A percentile compares a stretch with the other conserved stretches of the same genome.
These are phyloP conservation scores for Fonsecaea multimorphosa DNA, from an alignment of 2,329 filamentous ascomycete genomes.

Conservation along the genomic window DNA sequence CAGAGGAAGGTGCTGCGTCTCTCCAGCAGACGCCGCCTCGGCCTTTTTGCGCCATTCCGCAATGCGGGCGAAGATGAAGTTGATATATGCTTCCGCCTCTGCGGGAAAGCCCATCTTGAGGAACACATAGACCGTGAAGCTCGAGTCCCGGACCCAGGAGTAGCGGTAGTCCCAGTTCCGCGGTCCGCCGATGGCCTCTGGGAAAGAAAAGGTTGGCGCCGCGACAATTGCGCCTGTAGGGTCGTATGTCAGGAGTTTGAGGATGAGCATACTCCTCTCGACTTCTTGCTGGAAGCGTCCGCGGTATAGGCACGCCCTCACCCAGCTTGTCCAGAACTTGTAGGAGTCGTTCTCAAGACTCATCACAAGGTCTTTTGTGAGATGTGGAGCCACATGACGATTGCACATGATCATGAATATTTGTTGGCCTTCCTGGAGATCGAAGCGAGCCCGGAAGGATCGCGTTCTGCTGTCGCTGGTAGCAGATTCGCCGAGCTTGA, in stretches of 20 bases:
- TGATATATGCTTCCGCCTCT: conserved; percentile 79
- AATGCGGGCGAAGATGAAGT: conserved; percentile 76
- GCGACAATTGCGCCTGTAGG: conserved; percentile 79
- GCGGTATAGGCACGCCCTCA: conserved; percentile 71
- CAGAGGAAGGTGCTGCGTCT: conserved; percentile 63
- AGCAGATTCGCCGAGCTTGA: conserved; percentile 9
- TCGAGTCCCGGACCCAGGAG: conserved; percentile 78
- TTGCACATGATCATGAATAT: conserved; percentile 36
- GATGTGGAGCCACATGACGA: conserved; percentile 28
- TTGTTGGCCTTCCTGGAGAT: conserved; percentile 34
- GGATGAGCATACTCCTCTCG: conserved; percentile 71
- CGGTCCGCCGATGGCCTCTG: conserved; percentile 72
- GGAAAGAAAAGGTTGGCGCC: conserved; percentile 76
- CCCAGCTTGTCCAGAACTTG: conserved; percentile 75
- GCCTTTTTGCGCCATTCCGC: conserved; percentile 64
- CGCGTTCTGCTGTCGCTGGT: conserved; percentile 8
- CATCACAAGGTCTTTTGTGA: conserved; percentile 27
- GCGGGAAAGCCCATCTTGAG: conserved; percentile 75
- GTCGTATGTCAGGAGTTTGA: conserved; percentile 79
- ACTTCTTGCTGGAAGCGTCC: conserved; percentile 77
- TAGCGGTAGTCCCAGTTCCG: conserved; percentile 62
- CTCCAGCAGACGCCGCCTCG: conserved; percentile 52
- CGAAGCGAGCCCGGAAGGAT: conserved; percentile 24
- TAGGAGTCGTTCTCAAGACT: conserved; percentile 69
- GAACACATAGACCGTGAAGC: conserved; percentile 77